Evolutionary conservation across 2,329 filamentous ascomycete species (phyloP).

Genomic region (Colletotrichum cereale): DNA sequence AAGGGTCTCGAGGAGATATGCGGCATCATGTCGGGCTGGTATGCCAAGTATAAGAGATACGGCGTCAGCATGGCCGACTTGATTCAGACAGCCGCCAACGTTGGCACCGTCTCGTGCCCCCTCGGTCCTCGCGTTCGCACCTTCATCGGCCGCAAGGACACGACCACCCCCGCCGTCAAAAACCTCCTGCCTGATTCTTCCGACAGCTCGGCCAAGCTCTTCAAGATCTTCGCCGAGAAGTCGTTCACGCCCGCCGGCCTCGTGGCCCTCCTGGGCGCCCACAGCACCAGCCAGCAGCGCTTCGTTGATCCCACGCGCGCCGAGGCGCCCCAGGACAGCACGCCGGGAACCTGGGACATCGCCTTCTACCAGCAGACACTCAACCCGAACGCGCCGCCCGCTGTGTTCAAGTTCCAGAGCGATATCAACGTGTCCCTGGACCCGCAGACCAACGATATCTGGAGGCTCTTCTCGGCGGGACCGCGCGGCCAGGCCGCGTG

Average conservation of each 20-base stretch:
- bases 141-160: slow-evolving; percentile 65
- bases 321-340: slow-evolving; percentile 63
- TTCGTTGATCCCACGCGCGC: slow-evolving; percentile 55
- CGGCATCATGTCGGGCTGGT: slow-evolving; percentile 53
- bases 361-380: slow-evolving; percentile 61
- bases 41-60: slow-evolving; percentile 55
- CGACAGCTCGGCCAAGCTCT: slow-evolving; percentile 60
- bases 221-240: slow-evolving; percentile 64
- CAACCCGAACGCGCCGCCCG: slow-evolving; percentile 46
- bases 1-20: slow-evolving; percentile 61
- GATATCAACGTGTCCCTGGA: slow-evolving; percentile 56
- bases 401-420: slow-evolving; percentile 57
- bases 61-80: slow-evolving; percentile 66
- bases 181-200: slow-evolving; percentile 58
- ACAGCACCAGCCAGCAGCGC: slow-evolving; percentile 64
- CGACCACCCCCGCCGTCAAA: slow-evolving; percentile 51
- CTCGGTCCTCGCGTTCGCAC: slow-evolving; percentile 62
- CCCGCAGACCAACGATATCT: slow-evolving; percentile 52
- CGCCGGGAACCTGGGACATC: slow-evolving; percentile 66
- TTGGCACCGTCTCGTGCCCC: slow-evolving; percentile 62
- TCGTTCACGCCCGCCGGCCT: slow-evolving; percentile 64
- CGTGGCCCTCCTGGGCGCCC: slow-evolving; percentile 67
- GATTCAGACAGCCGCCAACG: slow-evolving; percentile 64
- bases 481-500: slow-evolving; percentile 52
- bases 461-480: slow-evolving; percentile 51